Conservation (phyloP, 805 yeast genomes). For the Candida adriatica region DNA sequence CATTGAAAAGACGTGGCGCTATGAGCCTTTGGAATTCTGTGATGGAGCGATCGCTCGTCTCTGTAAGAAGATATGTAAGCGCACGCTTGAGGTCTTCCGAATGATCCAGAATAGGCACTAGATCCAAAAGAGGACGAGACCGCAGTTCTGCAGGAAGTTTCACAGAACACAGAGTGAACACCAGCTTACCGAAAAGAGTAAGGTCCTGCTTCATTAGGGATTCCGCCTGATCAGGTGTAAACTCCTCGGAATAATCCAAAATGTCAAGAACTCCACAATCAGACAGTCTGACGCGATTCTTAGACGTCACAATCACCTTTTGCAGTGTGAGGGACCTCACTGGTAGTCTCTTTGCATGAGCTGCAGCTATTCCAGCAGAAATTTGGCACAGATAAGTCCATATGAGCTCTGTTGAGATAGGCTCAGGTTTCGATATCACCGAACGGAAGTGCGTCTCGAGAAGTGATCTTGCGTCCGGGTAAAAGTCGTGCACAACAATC, state of each 20-base stretch:
- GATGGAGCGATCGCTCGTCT: slow-evolving; percentile 16
- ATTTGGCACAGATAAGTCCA: slow-evolving; percentile 80
- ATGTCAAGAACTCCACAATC: slow-evolving; percentile 71
- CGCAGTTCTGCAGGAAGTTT: slow-evolving; percentile 25
- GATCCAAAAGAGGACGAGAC: slow-evolving; percentile 8
- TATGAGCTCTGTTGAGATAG: slow-evolving; percentile 53
- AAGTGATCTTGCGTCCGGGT: slow-evolving; percentile 68
- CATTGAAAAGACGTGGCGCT: slow-evolving; percentile 37
- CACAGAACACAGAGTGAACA: slow-evolving; percentile 44
- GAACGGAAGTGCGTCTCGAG: slow-evolving; percentile 58
- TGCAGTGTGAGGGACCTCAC: slow-evolving; percentile 58
- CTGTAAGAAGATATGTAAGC: slow-evolving; percentile 31
- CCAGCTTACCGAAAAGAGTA: slow-evolving; percentile 47
- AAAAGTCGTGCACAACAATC: slow-evolving; percentile 76
- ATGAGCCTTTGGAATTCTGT: slow-evolving; percentile 33
- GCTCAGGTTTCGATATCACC: slow-evolving; percentile 33
- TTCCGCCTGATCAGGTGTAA: slow-evolving; percentile 11
- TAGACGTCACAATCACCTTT: slow-evolving; percentile 67
- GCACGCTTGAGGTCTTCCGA: slow-evolving; percentile 41
- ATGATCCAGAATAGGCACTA: slow-evolving; percentile 27
- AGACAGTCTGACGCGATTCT: slow-evolving; percentile 63
- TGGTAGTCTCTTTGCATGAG: slow-evolving; percentile 59
- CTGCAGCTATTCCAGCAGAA: slow-evolving; percentile 55
- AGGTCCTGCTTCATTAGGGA: slow-evolving; percentile 50
- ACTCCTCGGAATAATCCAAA: slow-evolving; percentile 32